These are phyloP conservation scores for Dichomitus squalens DNA, from an alignment of 1,284 basidiomycete genomes.

Conservation along the genomic window DNA sequence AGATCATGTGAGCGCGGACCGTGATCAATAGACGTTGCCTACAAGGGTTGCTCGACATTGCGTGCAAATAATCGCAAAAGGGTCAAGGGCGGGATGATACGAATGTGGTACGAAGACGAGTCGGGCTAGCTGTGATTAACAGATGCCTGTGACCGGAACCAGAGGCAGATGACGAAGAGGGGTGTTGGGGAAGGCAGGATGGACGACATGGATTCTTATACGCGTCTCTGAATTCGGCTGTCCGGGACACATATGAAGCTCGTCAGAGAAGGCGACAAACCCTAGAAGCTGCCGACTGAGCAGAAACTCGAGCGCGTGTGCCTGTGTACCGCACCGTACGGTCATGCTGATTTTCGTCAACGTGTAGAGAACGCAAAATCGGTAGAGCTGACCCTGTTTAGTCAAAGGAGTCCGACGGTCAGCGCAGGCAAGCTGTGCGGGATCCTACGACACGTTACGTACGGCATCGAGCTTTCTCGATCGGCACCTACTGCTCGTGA, in stretches of 20 bases:
- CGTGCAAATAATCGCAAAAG: neutral
- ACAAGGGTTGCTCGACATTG: conserved; percentile 15
- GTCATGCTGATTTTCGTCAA: conserved; percentile 11
- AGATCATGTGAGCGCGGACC: neutral
- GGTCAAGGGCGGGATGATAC: neutral
- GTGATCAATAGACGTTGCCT: neutral
- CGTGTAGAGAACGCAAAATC: conserved; percentile 2
- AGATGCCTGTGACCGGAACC: neutral
- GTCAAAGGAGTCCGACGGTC: conserved; percentile 1
- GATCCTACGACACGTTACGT: conserved; percentile 10
- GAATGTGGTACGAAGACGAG: neutral
- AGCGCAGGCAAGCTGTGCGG: conserved; percentile 13
- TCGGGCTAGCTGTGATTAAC: neutral
- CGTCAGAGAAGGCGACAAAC: conserved; percentile 8
- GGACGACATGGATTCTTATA: conserved; percentile 17
- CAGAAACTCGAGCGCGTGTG: conserved; percentile 7
- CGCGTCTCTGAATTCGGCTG: neutral
- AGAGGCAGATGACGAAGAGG: conserved; percentile 10
- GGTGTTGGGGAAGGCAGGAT: conserved; percentile 3
- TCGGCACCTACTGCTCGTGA: conserved; percentile 1
- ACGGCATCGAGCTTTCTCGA: conserved; percentile 11
- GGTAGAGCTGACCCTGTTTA: neutral
- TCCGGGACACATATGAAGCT: conserved; percentile 1
- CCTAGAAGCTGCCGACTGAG: conserved; percentile 5
- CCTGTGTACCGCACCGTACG: conserved; percentile 20